A percentile compares a stretch with the other conserved stretches of the same genome.
Evolutionary conservation across 164 flowering plant species (phyloP).

Genomic region (Vitis rotundifolia): DNA sequence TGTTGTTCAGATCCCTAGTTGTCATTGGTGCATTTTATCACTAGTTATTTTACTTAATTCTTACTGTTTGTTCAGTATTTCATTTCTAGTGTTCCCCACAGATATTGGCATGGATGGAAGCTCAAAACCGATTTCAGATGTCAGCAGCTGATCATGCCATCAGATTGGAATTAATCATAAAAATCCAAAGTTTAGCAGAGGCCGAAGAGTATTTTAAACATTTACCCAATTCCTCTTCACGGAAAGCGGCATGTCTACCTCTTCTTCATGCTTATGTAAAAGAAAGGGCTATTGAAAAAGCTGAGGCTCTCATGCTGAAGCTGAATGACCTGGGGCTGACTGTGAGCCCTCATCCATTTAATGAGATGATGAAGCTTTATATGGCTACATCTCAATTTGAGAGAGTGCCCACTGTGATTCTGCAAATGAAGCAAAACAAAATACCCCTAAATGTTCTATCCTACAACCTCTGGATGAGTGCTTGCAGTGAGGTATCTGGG

Average conservation of each 20-base stretch:
- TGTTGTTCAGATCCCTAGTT: too few species aligned
- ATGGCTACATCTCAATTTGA: constrained; percentile 37
- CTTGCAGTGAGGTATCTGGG: constrained; percentile 37
- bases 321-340: constrained; percentile 37
- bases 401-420: constrained; percentile 43
- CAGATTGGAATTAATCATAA: constrained; percentile 40
- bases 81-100: not conserved
- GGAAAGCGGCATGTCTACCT: constrained; percentile 47
- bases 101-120: constrained; percentile 37
- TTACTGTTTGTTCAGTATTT: too few species aligned
- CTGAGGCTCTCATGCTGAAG: constrained; percentile 55
- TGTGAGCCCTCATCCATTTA: constrained; percentile 46
- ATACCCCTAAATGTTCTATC: constrained; percentile 52
- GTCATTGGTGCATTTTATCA: too few species aligned
- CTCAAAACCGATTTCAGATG: constrained; percentile 24
- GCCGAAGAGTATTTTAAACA: constrained; percentile 51
- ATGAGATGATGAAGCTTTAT: constrained; percentile 68
- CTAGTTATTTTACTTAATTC: too few species aligned
- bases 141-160: constrained; percentile 44
- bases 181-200: constrained; percentile 28
- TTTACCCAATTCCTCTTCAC: constrained; percentile 27
- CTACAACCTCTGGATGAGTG: constrained; percentile 66
- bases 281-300: constrained; percentile 33
- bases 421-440: constrained; percentile 47
- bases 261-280: constrained; percentile 55